Percentiles rank a stretch among this genome's conserved stretches.
phyloP scores from a whole-genome alignment of 1,284 basidiomycete genomes.

The Ceratobasidium sp. region DNA sequence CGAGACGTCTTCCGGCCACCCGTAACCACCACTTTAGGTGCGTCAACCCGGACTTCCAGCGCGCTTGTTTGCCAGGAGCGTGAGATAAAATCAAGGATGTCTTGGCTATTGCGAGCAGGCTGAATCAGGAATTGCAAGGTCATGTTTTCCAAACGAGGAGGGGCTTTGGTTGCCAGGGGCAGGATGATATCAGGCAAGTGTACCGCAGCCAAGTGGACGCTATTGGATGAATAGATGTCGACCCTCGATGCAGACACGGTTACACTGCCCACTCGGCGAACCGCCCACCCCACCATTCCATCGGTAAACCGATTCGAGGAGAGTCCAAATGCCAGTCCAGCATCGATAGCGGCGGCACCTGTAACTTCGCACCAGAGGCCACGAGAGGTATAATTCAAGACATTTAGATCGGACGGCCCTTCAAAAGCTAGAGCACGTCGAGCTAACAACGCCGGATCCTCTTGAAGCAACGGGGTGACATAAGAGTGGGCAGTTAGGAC shows the following conservation, averaged over 20 bases:
- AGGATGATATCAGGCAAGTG: slow-evolving; percentile 14
- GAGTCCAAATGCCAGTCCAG: not conserved
- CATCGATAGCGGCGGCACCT: slow-evolving; percentile 23
- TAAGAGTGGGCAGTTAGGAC: slow-evolving; percentile 23
- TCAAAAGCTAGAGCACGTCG: slow-evolving; percentile 16
- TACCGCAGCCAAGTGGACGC: not conserved
- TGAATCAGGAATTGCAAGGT: not conserved
- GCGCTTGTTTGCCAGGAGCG: slow-evolving; percentile 7
- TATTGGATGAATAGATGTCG: not conserved
- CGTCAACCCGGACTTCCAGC: not conserved
- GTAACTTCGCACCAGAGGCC: slow-evolving; percentile 37
- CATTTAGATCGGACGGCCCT: slow-evolving; percentile 19
- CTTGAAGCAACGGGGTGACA: slow-evolving; percentile 8
- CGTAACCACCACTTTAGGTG: slow-evolving; percentile 6
- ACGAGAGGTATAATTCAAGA: slow-evolving; percentile 26
- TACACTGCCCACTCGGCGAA: slow-evolving; percentile 10
- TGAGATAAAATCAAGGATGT: slow-evolving; percentile 11
- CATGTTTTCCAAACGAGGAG: slow-evolving; percentile 1
- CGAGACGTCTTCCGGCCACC: not conserved
- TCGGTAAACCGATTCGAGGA: slow-evolving; percentile 16
- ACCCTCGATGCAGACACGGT: slow-evolving; percentile 3
- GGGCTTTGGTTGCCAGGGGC: slow-evolving; percentile 9
- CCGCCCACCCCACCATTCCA: slow-evolving; percentile 24
- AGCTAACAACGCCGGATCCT: slow-evolving; percentile 23
- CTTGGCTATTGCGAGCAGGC: slow-evolving; percentile 13